Evolutionary conservation across 2,329 filamentous ascomycete species (phyloP), one percentile per base, ranked within the genome.

Genomic region (Sclerotinia subarctica): DNA sequence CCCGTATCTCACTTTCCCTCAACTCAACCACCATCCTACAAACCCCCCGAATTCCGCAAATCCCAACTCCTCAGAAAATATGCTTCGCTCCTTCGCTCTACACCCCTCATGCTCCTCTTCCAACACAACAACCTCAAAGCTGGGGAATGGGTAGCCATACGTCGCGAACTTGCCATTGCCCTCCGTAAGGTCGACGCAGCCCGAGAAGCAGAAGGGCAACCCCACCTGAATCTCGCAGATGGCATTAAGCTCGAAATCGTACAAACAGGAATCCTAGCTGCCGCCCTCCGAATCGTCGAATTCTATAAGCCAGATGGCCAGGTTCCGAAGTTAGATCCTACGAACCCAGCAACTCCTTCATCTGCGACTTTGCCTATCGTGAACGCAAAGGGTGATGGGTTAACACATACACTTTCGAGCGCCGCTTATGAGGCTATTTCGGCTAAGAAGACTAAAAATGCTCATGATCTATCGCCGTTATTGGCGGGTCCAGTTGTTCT

Each of bases 191-290:
- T 90, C 3, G 91, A 94, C 72, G 82, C 82, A 78, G 78, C 81
- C 19, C 79, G 80, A 56, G 79, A 69, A 76, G 81, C 68, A 81
- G 79, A 24, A 81, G 86, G 15, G 73, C 81, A 15, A 68, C 76
- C 74, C 2, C 75, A 79, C 19, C 71, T 81, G 29, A 79, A 85
- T 44, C 77, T 92, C 46, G 83, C 85, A n/a, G 80, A 85, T 1
- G 81, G 82, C 51, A 84, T 95, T 72, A 90, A 92, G 79, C 78
- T 98, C 35, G 90, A 96, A 78, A 91, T 96, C 35, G 82, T 99
- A 67, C 90, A 95, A 77, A 95, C 92, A 19, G 91, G 92, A 76
- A 96, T 99, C 76, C 92, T 99, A 77, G 89, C 90, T 72, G 88
- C 92, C 24, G 94, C 94, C 1, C 82, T 98, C 70, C 90, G 90